Evolutionary conservation across 495 filamentous ascomycete species (phyloP).

Genomic region (Hypoxylon cercidicola): DNA sequence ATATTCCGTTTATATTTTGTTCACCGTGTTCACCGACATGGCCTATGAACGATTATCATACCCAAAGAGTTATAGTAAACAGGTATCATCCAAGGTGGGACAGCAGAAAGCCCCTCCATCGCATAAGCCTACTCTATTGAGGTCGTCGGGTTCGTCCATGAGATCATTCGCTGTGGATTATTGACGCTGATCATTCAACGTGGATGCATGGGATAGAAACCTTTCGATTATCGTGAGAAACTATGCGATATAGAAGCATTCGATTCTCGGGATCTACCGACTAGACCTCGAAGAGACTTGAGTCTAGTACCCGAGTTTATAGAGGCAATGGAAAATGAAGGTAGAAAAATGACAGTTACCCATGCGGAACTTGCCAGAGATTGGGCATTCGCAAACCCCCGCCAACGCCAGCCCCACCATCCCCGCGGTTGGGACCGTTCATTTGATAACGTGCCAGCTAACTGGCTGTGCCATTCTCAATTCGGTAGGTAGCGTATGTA

Average conservation of each 20-base stretch:
- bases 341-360: no score
- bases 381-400: no score
- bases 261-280: no score
- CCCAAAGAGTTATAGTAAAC: constrained; percentile 11
- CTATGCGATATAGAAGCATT: no score
- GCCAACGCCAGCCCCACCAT: no score
- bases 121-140: constrained; percentile 14
- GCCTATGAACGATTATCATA: constrained; percentile 2
- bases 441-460: no score
- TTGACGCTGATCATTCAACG: constrained; percentile 14
- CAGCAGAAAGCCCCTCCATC: constrained; percentile 6
- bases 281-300: no score
- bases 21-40: background rate
- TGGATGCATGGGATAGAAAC: background rate
- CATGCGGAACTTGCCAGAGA: no score
- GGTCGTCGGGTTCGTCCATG: constrained; percentile 9
- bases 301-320: no score
- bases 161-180: constrained; percentile 23
- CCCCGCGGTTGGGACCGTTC: background rate
- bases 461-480: no score
- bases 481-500: constrained; percentile 5
- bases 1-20: constrained; percentile 10
- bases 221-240: background rate
- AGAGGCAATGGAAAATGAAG: no score
- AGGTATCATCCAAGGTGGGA: constrained; percentile 26